These are phyloP conservation scores for Leptographium wingfieldii DNA, from an alignment of 2,329 filamentous ascomycete species.

Conservation along the genomic window DNA sequence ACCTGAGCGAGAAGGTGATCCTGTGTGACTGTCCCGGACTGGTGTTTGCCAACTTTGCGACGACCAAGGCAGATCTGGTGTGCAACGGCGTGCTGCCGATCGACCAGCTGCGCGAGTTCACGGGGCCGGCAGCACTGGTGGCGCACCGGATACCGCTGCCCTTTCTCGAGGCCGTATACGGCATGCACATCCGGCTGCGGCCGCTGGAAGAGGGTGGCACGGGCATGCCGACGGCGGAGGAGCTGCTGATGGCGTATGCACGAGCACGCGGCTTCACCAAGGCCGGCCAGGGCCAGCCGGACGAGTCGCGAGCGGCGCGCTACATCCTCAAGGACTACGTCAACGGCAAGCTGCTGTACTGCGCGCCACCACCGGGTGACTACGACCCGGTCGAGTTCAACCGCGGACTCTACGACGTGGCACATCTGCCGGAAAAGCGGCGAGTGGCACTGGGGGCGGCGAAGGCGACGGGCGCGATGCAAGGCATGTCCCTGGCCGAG, in stretches of 20 bases:
- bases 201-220: constrained; percentile 87
- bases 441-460: constrained; percentile 48
- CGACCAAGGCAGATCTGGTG: constrained; percentile 90
- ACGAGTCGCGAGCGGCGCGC: constrained; percentile 82
- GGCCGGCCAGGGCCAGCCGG: constrained; percentile 77
- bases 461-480: constrained; percentile 26
- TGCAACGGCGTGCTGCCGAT: constrained; percentile 93
- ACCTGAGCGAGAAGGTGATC: constrained; percentile 77
- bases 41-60: constrained; percentile 96
- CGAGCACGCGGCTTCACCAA: constrained; percentile 83
- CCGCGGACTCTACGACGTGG: constrained; percentile 70
- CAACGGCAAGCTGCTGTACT: constrained; percentile 86
- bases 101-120: constrained; percentile 89
- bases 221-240: constrained; percentile 70
- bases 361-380: constrained; percentile 65
- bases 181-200: constrained; percentile 72
- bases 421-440: constrained; percentile 71
- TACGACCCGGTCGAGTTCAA: constrained; percentile 67
- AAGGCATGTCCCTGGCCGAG: constrained; percentile 13
- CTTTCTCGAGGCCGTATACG: constrained; percentile 88
- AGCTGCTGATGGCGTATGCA: constrained; percentile 77
- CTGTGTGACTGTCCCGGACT: constrained; percentile 97
- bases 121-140: constrained; percentile 72
- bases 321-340: constrained; percentile 95
- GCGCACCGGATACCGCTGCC: constrained; percentile 72